Conservation (phyloP, 208 protist species). For the Eutreptiella sp. region DNA sequence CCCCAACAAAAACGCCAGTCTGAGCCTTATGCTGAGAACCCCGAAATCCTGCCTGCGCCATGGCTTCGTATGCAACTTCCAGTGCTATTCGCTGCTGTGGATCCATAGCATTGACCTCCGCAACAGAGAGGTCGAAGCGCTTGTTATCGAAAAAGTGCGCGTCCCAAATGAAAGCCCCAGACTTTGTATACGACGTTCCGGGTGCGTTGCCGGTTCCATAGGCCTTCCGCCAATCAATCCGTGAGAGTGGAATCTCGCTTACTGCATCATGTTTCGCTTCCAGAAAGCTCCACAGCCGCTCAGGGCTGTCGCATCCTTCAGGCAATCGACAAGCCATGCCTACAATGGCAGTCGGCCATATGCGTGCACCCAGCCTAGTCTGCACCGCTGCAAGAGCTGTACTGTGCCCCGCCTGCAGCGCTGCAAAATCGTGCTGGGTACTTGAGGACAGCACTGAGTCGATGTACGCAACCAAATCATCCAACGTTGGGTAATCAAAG, state of each 20-base stretch:
- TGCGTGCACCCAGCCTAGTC: too few species aligned
- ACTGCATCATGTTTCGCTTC: neutral
- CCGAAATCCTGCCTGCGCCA: constrained; percentile 41
- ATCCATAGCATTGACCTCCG: constrained; percentile 34
- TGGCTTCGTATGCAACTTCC: constrained; percentile 30
- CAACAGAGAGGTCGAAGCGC: constrained; percentile 19
- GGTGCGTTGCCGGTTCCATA: too few species aligned
- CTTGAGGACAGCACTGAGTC: too few species aligned
- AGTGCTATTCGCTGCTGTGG: constrained; percentile 41
- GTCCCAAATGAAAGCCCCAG: too few species aligned
- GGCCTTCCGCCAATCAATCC: neutral
- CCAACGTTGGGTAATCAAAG: too few species aligned
- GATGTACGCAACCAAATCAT: too few species aligned
- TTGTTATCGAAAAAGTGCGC: constrained; percentile 32
- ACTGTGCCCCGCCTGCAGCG: too few species aligned
- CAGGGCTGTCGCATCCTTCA: neutral
- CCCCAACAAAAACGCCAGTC: constrained; percentile 18
- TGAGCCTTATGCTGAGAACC: constrained; percentile 1
- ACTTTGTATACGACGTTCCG: too few species aligned
- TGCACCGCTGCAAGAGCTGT: too few species aligned
- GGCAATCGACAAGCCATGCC: constrained; percentile 28
- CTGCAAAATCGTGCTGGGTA: too few species aligned
- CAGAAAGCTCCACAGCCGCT: constrained; percentile 2
- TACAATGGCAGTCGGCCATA: constrained; percentile 14
- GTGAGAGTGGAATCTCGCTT: constrained; percentile 1